Percentiles rank a stretch among this genome's conserved stretches.
Evolutionary conservation across 1,284 basidiomycete species (phyloP).

Genomic region (Cutaneotrichosporon arboriforme): DNA sequence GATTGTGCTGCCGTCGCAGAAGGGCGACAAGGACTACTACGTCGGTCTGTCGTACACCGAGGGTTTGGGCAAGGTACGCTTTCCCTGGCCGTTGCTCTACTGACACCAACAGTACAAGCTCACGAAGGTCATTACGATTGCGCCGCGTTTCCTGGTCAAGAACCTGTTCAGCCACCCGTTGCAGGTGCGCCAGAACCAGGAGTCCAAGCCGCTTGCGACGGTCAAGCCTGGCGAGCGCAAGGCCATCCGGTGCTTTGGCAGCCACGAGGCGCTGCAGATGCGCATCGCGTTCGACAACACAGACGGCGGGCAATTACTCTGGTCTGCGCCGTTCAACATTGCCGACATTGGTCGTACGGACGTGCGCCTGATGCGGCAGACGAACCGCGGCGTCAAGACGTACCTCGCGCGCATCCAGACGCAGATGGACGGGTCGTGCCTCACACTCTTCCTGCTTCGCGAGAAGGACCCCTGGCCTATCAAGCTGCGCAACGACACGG

Average conservation of each 20-base stretch:
- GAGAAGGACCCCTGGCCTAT: conserved; percentile 81
- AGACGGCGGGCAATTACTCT: conserved; percentile 59
- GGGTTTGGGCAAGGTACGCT: conserved; percentile 69
- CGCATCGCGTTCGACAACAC: conserved; percentile 80
- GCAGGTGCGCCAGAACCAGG: conserved; percentile 78
- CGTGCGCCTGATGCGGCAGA: conserved; percentile 54
- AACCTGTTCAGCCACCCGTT: conserved; percentile 70
- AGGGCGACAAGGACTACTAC: conserved; percentile 73
- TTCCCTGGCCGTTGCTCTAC: neutral
- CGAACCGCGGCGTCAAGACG: conserved; percentile 47
- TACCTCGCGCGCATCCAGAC: conserved; percentile 77
- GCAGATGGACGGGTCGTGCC: conserved; percentile 77
- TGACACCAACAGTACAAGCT: conserved; percentile 71
- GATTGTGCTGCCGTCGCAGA: conserved; percentile 64
- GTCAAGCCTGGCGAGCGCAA: conserved; percentile 61
- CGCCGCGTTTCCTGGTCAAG: conserved; percentile 85
- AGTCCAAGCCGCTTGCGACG: conserved; percentile 52
- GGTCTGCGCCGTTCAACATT: conserved; percentile 89
- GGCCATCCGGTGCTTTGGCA: conserved; percentile 63
- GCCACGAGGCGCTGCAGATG: conserved; percentile 61
- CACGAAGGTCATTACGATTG: conserved; percentile 86
- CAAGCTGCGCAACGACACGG: conserved; percentile 82
- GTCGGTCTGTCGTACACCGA: conserved; percentile 89
- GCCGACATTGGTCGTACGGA: conserved; percentile 84
- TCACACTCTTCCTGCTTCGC: conserved; percentile 71